Evolutionary conservation across 164 flowering plant species (phyloP), one percentile per base, ranked within the genome.

Genomic region (Santalum album): DNA sequence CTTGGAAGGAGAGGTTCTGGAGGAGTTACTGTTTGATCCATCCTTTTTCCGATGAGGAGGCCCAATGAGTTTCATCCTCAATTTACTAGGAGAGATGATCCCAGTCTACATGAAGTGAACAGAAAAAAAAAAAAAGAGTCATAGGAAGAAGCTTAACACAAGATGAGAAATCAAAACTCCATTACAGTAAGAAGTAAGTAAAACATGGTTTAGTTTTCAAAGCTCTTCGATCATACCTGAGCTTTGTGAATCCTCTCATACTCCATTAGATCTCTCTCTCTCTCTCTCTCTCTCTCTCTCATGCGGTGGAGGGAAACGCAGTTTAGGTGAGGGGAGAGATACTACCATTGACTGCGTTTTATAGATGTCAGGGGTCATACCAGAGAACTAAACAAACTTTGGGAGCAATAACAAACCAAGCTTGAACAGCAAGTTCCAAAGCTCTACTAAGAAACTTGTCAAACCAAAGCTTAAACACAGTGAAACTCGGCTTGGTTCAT

Each of bases 191-290:
- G 22, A 46, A 23, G 16, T 6, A 46, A 38, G 17, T 38, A 15
- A 32, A 16, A 35, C 22, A 47, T 38, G 26, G 47, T 36, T 39
- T 22, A 23, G 24, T 17, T 49, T 38, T 12, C 23, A 29, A 3
- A 21, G 49, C 6, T 18, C 25, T 35, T 16, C 19, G 21, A 45
- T 7, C 36, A 43, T 70, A 88, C 96, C 90, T 83, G 87, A 58
- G 69, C 78, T 65, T 86, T 86, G 66, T 86, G 72, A 64, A 89
- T 86, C 83, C 96, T 75, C 71, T 86, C 96, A 66, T 89, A 89
- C 77, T 86, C 96, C 96, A 89, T 89, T 67, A 27, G 63, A 72
- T 51, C 58, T 60, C 59, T 61, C 24, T 27, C 55, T 50, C n/a
- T n/a, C n/a, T n/a, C n/a, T 16, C 14, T 38, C 12, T 38, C 42